Conservation (phyloP, 1,284 basidiomycete genomes). For the Microbotryum silenes-acaulis region DNA sequence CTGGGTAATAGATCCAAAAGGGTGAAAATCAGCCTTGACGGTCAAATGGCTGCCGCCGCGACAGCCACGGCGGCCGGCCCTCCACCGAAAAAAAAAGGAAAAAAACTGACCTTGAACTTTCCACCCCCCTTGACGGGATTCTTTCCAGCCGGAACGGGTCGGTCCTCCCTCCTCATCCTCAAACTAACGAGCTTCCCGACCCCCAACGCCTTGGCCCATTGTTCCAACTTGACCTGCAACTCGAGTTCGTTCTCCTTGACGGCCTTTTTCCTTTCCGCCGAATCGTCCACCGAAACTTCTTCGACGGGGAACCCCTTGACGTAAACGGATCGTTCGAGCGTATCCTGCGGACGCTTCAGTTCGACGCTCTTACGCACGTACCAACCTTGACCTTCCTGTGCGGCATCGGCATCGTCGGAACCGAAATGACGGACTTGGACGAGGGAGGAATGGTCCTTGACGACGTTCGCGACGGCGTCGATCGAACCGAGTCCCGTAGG, state of each 20-base stretch:
- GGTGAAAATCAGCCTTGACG: background rate
- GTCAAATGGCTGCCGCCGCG: background rate
- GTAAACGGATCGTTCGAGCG: slow-evolving; percentile 41
- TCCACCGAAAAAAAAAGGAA: background rate
- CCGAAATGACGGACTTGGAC: slow-evolving; percentile 27
- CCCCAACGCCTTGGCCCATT: slow-evolving; percentile 69
- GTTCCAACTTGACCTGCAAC: slow-evolving; percentile 69
- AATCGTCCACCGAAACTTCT: slow-evolving; percentile 18
- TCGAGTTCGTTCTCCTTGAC: slow-evolving; percentile 60
- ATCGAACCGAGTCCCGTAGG: slow-evolving; percentile 44
- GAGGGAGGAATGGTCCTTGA: slow-evolving; percentile 40
- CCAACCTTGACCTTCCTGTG: slow-evolving; percentile 21
- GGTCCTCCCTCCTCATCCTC: slow-evolving; percentile 65
- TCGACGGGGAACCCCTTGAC: slow-evolving; percentile 37
- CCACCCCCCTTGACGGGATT: slow-evolving; percentile 24
- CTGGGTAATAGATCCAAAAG: slow-evolving; percentile 43
- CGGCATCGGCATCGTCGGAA: background rate
- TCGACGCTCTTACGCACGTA: slow-evolving; percentile 49
- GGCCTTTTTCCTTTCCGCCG: slow-evolving; percentile 43
- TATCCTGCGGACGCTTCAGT: slow-evolving; percentile 69
- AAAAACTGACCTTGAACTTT: slow-evolving; percentile 61
- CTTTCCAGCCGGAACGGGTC: slow-evolving; percentile 44
- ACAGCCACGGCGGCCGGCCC: no score
- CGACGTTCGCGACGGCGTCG: slow-evolving; percentile 52
- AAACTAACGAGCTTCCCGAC: slow-evolving; percentile 67